Evolutionary conservation across 192 early-diverging fungal species (phyloP).

Genomic region (Backusella australiensis): DNA sequence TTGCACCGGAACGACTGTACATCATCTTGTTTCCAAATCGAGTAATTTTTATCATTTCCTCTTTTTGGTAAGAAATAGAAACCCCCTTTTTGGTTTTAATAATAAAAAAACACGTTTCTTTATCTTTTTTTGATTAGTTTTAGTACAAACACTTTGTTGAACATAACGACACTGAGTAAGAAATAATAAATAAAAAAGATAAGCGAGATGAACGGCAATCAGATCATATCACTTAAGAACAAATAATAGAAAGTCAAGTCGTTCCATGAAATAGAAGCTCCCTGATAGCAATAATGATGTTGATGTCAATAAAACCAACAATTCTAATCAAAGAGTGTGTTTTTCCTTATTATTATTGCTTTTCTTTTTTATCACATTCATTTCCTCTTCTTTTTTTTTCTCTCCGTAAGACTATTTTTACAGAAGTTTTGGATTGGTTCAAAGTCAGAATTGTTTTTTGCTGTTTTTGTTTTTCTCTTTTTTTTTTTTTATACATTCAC

Average conservation of each 20-base stretch:
- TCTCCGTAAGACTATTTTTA: neutral
- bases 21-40: no score
- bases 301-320: neutral
- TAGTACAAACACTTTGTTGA: neutral
- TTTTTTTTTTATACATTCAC: neutral
- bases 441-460: neutral
- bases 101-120: neutral
- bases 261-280: neutral
- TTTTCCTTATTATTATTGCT: no score
- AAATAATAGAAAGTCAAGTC: neutral
- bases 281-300: neutral
- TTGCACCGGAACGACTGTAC: no score
- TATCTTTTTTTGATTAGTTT: neutral
- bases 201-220: neutral
- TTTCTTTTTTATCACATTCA: neutral
- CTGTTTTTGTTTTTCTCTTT: neutral
- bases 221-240: neutral
- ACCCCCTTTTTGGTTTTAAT: neutral
- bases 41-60: no score
- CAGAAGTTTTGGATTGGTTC: neutral
- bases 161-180: neutral
- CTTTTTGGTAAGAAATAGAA: neutral
- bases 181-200: slow-evolving; percentile 1
- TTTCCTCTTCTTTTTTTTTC: neutral
- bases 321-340: neutral